Evolutionary conservation across 2,329 filamentous ascomycete species (phyloP).

Genomic region (Ceratocystis destructans): DNA sequence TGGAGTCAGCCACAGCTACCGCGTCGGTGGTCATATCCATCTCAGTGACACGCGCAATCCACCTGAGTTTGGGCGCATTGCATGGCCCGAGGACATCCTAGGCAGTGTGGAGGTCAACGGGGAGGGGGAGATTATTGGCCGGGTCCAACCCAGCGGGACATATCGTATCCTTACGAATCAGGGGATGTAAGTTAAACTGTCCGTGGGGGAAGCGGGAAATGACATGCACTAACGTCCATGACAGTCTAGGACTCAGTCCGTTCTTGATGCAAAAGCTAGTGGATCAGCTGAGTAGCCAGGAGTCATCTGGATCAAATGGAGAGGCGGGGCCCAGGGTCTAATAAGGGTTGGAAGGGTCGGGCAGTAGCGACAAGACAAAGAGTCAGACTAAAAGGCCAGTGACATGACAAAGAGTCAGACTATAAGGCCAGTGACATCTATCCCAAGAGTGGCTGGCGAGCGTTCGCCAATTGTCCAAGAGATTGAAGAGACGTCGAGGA

Average conservation of each 20-base stretch:
- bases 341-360: background rate
- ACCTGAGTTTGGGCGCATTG: conserved; percentile 53
- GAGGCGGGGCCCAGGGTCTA: background rate
- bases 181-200: conserved; percentile 44
- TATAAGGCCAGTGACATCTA: too few species aligned
- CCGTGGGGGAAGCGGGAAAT: background rate
- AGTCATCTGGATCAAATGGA: background rate
- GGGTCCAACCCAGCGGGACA: conserved; percentile 46
- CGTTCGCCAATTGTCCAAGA: too few species aligned
- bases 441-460: too few species aligned
- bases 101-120: conserved; percentile 52
- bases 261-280: conserved; percentile 40
- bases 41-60: conserved; percentile 50
- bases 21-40: conserved; percentile 48
- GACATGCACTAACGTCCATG: conserved; percentile 19
- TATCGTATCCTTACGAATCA: conserved; percentile 52
- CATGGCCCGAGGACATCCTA: conserved; percentile 56
- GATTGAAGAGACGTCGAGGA: too few species aligned
- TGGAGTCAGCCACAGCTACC: conserved; percentile 48
- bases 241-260: conserved; percentile 39
- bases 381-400: too few species aligned
- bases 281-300: conserved; percentile 30
- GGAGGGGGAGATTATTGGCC: conserved; percentile 42
- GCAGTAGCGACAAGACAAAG: too few species aligned
- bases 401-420: too few species aligned